Base-by-base conservation (phyloP, 805 yeast genomes). In the Ogataea ramenticola region DNA sequence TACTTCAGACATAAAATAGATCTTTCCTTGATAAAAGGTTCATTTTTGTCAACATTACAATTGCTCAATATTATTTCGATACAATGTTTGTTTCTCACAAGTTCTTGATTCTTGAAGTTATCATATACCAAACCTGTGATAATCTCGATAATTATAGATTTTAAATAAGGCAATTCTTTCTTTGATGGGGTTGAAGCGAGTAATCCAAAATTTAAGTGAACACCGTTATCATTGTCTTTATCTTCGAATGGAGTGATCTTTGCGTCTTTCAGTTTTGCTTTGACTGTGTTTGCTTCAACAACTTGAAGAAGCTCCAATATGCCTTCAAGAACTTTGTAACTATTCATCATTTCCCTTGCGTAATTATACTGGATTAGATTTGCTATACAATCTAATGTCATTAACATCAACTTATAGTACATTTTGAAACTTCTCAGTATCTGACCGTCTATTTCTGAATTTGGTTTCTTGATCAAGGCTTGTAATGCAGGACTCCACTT, bases 21-120 rank as follows among this genome's bases (percentile, higher is more conserved):
- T 47, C 91, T 67, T 56, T 91, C 99, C 50, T 87, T 83, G 45
- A 86, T 82, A 53, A 74, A 91, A 0, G 97, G 98, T 59, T 93
- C 95, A 57, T 86, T 79, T 38, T 80, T 82, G 60, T 91, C 98
- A 42, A 93, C 80, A 34, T 84, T 77, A 65, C 97, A 90, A 49
- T 82, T 83, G 8, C 90, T 83, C 21, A 91, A 66, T 0, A 90
- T 71, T 17, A 86, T 62, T 43, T 80, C 86, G 14, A 91, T 60
- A 0, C 88, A 95, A 39, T 83, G 86, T 1, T 68, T 51, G 26
- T 73, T 74, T 39, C 97, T 67, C 31, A 86, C 67, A 36, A 64
- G 58, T 45, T 90, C 91, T 57, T 91, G 96, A 5, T 78, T 74
- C 5, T 66, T 67, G 38, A 61, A 65, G 39, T 79, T 72, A 0